Percentiles rank a stretch among this genome's conserved stretches.
phyloP scores from a whole-genome alignment of 2,329 filamentous ascomycete genomes.

The Pseudogymnoascus sp. region DNA sequence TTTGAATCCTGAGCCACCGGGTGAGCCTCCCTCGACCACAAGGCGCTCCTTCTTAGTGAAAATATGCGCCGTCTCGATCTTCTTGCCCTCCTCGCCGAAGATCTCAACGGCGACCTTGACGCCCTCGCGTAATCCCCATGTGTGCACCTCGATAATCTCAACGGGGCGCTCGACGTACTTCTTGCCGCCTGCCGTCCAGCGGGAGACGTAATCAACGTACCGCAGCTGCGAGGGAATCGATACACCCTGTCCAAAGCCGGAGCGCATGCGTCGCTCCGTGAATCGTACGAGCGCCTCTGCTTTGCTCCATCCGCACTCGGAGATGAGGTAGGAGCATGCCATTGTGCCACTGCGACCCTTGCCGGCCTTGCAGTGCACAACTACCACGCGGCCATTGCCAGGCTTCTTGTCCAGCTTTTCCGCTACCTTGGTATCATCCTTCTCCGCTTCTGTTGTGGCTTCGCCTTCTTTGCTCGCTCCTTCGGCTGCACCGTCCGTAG shows the following conservation, averaged over 20 bases:
- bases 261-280: constrained; percentile 82
- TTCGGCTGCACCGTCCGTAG: constrained; percentile 9
- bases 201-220: constrained; percentile 81
- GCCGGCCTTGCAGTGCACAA: constrained; percentile 95
- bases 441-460: constrained; percentile 11
- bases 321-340: constrained; percentile 82
- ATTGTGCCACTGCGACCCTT: constrained; percentile 89
- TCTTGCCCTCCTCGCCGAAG: constrained; percentile 80
- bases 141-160: constrained; percentile 81
- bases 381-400: constrained; percentile 56
- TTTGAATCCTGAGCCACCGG: constrained; percentile 41
- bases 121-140: constrained; percentile 80
- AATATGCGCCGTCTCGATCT: constrained; percentile 74
- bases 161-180: constrained; percentile 74
- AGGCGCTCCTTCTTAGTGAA: constrained; percentile 68
- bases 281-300: constrained; percentile 59
- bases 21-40: constrained; percentile 53
- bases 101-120: constrained; percentile 84
- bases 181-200: constrained; percentile 71
- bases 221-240: constrained; percentile 89
- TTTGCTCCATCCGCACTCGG: constrained; percentile 67
- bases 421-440: constrained; percentile 14
- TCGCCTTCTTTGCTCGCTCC: constrained; percentile 14
- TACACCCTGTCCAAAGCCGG: constrained; percentile 79
- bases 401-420: constrained; percentile 26